These are phyloP conservation scores for Nemania bipapillata DNA, from an alignment of 2,329 filamentous ascomycete species.

Conservation along the genomic window DNA sequence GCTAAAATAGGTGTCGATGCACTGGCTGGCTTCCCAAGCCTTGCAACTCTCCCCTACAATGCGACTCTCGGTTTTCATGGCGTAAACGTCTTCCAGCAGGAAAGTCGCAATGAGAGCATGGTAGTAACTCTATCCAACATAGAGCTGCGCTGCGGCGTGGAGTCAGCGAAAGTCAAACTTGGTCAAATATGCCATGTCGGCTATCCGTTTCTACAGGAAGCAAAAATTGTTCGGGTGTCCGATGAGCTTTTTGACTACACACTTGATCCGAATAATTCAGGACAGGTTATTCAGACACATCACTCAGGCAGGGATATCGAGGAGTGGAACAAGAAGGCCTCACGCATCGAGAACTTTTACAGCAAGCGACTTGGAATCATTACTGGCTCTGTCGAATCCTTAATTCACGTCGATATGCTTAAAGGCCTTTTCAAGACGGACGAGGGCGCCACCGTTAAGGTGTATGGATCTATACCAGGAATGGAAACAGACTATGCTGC, in stretches of 20 bases:
- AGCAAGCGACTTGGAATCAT: slow-evolving; percentile 90
- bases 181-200: slow-evolving; percentile 89
- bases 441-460: slow-evolving; percentile 88
- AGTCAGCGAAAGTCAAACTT: slow-evolving; percentile 79
- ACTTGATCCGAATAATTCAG: slow-evolving; percentile 70
- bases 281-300: slow-evolving; percentile 72
- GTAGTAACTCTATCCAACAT: slow-evolving; percentile 84
- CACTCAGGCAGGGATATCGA: slow-evolving; percentile 81
- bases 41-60: slow-evolving; percentile 85
- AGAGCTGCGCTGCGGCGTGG: slow-evolving; percentile 74
- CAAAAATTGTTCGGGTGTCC: slow-evolving; percentile 85
- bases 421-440: slow-evolving; percentile 91
- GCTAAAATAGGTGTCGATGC: slow-evolving; percentile 83
- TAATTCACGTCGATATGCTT: slow-evolving; percentile 92
- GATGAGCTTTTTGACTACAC: slow-evolving; percentile 94
- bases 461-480: slow-evolving; percentile 86
- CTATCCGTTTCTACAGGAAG: slow-evolving; percentile 95
- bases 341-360: slow-evolving; percentile 85
- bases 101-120: slow-evolving; percentile 97
- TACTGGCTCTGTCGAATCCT: slow-evolving; percentile 85
- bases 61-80: slow-evolving; percentile 86
- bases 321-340: slow-evolving; percentile 84
- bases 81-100: slow-evolving; percentile 93
- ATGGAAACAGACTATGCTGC: slow-evolving; percentile 90
- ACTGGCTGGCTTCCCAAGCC: slow-evolving; percentile 91